These are phyloP conservation scores for Cryptosporidium meleagridis DNA, from an alignment of 169 alveolate genomes.

Conservation along the genomic window DNA sequence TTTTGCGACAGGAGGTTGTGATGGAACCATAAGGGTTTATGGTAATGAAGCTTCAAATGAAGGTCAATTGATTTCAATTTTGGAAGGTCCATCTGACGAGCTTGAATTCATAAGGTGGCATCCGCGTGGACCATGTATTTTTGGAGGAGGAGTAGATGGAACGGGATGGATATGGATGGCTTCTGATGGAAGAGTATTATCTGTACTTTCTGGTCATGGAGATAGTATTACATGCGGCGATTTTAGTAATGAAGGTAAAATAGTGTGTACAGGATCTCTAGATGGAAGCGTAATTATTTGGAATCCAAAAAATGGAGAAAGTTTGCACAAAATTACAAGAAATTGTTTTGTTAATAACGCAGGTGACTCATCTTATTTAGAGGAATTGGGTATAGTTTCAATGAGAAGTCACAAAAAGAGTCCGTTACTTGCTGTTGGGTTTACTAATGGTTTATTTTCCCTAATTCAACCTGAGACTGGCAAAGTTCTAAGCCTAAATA, in stretches of 20 bases:
- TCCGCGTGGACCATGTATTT: conserved; percentile 74
- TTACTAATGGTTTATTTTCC: conserved; percentile 5
- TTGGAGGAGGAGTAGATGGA: conserved; percentile 73
- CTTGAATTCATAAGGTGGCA: conserved; percentile 76
- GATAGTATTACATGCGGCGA: conserved; percentile 74
- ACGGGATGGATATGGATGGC: conserved; percentile 79
- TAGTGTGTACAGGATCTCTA: conserved; percentile 71
- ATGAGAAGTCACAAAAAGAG: conserved; percentile 16
- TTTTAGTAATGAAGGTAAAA: conserved; percentile 73
- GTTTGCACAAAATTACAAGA: conserved; percentile 42
- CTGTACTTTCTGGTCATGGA: conserved; percentile 74
- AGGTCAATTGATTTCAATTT: conserved; percentile 21
- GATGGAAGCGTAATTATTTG: conserved; percentile 76
- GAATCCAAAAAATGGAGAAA: conserved; percentile 74
- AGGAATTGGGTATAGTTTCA: conserved; percentile 55
- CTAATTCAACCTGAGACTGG: conserved; percentile 76
- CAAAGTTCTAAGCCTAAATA: conserved; percentile 48
- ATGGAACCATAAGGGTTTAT: conserved; percentile 72
- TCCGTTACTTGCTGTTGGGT: conserved; percentile 61
- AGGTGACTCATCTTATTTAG: conserved; percentile 1
- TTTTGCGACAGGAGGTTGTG: conserved; percentile 77
- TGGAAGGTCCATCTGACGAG: conserved; percentile 78
- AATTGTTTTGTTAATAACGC: neutral
- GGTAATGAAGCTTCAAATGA: conserved; percentile 19
- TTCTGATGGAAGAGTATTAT: conserved; percentile 73